Percentiles rank a stretch among this genome's conserved stretches.
Evolutionary conservation across 306 rosid species (phyloP).

Genomic region (Fragaria nilgerrensis): DNA sequence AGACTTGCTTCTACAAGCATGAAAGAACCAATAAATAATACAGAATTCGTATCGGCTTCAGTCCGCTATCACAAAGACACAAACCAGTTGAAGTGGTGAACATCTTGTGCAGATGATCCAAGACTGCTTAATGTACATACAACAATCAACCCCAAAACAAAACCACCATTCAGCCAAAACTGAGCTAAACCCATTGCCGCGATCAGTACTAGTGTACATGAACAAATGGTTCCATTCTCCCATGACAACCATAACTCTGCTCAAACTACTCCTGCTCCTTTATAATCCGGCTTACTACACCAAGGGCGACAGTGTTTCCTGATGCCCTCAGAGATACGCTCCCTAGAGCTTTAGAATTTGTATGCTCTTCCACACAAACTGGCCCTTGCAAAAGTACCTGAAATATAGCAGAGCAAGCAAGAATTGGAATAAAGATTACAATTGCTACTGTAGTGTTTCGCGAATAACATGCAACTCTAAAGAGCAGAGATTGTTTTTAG

Average conservation of each 20-base stretch:
- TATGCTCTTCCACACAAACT: constrained; percentile 73
- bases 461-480: neutral
- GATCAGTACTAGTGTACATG: neutral
- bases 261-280: constrained; percentile 39
- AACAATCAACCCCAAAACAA: neutral
- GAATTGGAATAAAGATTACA: neutral
- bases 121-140: constrained; percentile 5
- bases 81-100: neutral
- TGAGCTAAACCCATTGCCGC: neutral
- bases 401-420: constrained; percentile 12
- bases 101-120: neutral
- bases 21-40: constrained; percentile 11
- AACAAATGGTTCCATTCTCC: neutral
- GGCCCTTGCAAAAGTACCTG: constrained; percentile 71
- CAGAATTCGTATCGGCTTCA: neutral
- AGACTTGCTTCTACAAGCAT: neutral
- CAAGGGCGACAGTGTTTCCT: constrained; percentile 85
- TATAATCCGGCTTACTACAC: constrained; percentile 67
- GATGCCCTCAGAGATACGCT: constrained; percentile 74
- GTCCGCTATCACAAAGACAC: neutral
- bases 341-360: constrained; percentile 73
- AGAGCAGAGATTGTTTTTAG: constrained; percentile 4
- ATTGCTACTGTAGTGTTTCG: too few relatives aligned
- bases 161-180: neutral
- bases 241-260: neutral